Base-by-base conservation (phyloP, 1,139 yeast genomes). In the Pichia sp. region DNA sequence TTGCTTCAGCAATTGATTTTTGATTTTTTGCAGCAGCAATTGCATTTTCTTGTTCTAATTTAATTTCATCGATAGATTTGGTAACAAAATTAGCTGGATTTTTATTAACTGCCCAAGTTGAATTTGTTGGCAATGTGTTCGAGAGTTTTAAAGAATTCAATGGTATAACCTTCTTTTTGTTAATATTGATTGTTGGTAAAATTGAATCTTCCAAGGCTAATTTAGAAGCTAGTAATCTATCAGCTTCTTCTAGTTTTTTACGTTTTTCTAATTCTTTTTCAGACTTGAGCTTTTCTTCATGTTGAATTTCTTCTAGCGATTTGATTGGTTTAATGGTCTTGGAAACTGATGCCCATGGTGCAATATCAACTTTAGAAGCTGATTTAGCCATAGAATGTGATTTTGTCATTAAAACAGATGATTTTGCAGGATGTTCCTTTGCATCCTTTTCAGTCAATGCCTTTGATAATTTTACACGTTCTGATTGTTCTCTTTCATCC, bases 221-320 rank as follows among this genome's bases (percentile, higher is more conserved):
- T 45, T 64, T 59, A 27, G 68, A 60, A 44, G 67, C 56, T 45
- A 63, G 49, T 53, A 65, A 56, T 50, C 58, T 56, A 46, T 55
- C 59, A 22, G 51, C 43, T 42, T 57, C 61, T 45, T 58, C 60
- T 37, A 51, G 43, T 34, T 46, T 53, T 38, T 47, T 48, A 42
- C 54, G 53, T 30, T 48, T 34, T 43, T 68, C 69, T 44, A 56
- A 53, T 30, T 63, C 58, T 43, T 60, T 57, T 37, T 49, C 39
- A 45, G 57, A 60, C 55, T 71, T 79, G 49, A 76, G 79, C 40
- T 82, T 82, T 60, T 85, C 94, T 51, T 81, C 65, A 53, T 72
- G 76, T 63, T 84, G 92, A 53, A 86, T 82, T 61, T 86, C 87
- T 51, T 79, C 77, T 55, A 86, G 69, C 1, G 87, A 73, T 51